Evolutionary conservation across 2,329 filamentous ascomycete genomes (phyloP).

Genomic region (Annulohypoxylon truncatum): DNA sequence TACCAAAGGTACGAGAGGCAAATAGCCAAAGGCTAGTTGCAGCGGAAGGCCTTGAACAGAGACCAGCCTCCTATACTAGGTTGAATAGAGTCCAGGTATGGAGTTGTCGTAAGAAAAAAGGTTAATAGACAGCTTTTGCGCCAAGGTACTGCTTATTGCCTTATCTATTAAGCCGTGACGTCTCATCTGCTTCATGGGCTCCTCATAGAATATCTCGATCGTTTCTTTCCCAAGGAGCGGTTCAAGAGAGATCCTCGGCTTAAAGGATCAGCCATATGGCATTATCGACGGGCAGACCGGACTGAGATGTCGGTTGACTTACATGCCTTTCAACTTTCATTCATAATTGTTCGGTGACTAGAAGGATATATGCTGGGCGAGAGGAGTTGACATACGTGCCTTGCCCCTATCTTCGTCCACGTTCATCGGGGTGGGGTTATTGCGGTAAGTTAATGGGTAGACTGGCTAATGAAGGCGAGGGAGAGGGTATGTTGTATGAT

Average conservation of each 20-base stretch:
- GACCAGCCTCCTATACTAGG: constrained; percentile 10
- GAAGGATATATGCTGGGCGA: too few species aligned
- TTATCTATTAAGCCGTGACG: neutral
- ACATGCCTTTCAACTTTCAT: too few species aligned
- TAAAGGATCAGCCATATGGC: neutral
- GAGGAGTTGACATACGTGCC: too few species aligned
- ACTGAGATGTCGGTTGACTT: too few species aligned
- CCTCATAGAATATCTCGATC: neutral
- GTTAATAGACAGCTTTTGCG: constrained; percentile 31
- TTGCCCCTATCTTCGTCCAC: neutral
- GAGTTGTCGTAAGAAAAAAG: constrained; percentile 23
- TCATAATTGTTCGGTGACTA: too few species aligned
- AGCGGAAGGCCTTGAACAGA: constrained; percentile 4
- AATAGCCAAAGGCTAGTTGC: constrained; percentile 13
- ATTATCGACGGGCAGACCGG: neutral
- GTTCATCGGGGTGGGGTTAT: too few species aligned
- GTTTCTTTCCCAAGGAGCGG: neutral
- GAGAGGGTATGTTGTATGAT: too few species aligned
- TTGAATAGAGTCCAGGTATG: constrained; percentile 30
- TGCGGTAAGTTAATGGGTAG: too few species aligned
- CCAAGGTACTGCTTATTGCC: neutral
- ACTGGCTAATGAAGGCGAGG: too few species aligned
- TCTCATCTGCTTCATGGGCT: neutral
- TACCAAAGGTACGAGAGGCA: constrained; percentile 6
- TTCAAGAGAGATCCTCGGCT: too few species aligned